phyloP scores from a whole-genome alignment of 768 basidiomycete genomes.

The Agrocybe praecox region DNA sequence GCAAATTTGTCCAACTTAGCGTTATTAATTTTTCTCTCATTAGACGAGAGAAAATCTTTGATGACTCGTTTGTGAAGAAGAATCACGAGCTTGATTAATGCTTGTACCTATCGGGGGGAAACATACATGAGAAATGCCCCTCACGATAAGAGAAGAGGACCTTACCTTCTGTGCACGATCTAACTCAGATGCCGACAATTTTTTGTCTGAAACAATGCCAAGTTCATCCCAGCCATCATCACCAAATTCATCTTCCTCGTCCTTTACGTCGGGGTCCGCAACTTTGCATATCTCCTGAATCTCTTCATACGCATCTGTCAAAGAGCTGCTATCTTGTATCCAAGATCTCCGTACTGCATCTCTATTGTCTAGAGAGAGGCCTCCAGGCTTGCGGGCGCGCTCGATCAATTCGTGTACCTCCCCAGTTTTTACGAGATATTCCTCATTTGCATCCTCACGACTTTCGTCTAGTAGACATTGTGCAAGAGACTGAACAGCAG shows the following conservation, averaged over 20 bases:
- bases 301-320: conserved; percentile 66
- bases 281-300: conserved; percentile 54
- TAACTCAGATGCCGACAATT: conserved; percentile 52
- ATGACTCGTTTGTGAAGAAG: conserved; percentile 66
- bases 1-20: conserved; percentile 53
- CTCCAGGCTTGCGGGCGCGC: conserved; percentile 44
- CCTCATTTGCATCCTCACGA: conserved; percentile 28
- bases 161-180: conserved; percentile 60
- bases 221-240: conserved; percentile 74
- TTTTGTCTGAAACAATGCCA: conserved; percentile 47
- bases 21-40: conserved; percentile 17
- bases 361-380: conserved; percentile 57
- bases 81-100: conserved; percentile 58
- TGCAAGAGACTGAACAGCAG: conserved; percentile 44
- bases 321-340: conserved; percentile 51
- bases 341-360: conserved; percentile 58
- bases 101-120: conserved; percentile 47
- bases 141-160: background rate
- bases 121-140: conserved; percentile 2
- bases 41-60: conserved; percentile 46
- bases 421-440: conserved; percentile 59
- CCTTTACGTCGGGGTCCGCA: conserved; percentile 24
- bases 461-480: conserved; percentile 35
- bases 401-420: conserved; percentile 65
- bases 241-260: conserved; percentile 38